Conservation (phyloP, 1,284 basidiomycete genomes). For the Leccinum pachyderme region DNA sequence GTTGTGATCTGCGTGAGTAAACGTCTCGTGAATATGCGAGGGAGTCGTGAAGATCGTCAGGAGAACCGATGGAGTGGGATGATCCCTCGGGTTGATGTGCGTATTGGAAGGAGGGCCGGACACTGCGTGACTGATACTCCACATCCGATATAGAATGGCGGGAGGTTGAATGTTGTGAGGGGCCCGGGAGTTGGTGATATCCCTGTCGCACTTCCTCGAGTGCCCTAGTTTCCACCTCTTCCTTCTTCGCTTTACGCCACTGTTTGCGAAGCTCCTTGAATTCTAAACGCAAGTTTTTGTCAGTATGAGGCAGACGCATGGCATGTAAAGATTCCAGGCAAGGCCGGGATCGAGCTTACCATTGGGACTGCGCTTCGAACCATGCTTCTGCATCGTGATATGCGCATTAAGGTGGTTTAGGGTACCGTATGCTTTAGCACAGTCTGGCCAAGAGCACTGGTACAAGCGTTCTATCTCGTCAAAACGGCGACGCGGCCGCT, state of each 20-base stretch:
- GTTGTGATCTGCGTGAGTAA: slow-evolving; percentile 29
- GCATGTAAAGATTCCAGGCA: not conserved
- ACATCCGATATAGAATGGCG: slow-evolving; percentile 19
- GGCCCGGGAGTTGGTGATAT: slow-evolving; percentile 18
- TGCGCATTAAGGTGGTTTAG: slow-evolving; percentile 92
- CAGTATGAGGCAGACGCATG: slow-evolving; percentile 2
- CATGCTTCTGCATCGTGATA: slow-evolving; percentile 91
- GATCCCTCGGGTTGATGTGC: slow-evolving; percentile 20
- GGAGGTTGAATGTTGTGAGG: slow-evolving; percentile 22
- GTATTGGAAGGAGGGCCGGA: slow-evolving; percentile 18
- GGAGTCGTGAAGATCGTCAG: slow-evolving; percentile 22
- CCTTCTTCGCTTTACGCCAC: slow-evolving; percentile 93
- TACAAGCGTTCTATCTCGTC: slow-evolving; percentile 94
- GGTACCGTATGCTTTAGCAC: slow-evolving; percentile 84
- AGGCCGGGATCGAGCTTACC: slow-evolving; percentile 47
- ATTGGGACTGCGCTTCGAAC: slow-evolving; percentile 76
- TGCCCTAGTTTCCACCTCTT: slow-evolving; percentile 42
- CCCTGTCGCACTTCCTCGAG: slow-evolving; percentile 15
- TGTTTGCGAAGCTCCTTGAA: slow-evolving; percentile 97
- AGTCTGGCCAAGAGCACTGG: slow-evolving; percentile 79
- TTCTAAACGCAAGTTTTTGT: slow-evolving; percentile 51
- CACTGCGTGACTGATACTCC: slow-evolving; percentile 19
- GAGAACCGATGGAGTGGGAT: slow-evolving; percentile 3
- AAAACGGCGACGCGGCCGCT: slow-evolving; percentile 79
- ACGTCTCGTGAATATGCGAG: slow-evolving; percentile 17